phyloP scores from a whole-genome alignment of 306 rosid genomes.

The Prunus fruticosa region DNA sequence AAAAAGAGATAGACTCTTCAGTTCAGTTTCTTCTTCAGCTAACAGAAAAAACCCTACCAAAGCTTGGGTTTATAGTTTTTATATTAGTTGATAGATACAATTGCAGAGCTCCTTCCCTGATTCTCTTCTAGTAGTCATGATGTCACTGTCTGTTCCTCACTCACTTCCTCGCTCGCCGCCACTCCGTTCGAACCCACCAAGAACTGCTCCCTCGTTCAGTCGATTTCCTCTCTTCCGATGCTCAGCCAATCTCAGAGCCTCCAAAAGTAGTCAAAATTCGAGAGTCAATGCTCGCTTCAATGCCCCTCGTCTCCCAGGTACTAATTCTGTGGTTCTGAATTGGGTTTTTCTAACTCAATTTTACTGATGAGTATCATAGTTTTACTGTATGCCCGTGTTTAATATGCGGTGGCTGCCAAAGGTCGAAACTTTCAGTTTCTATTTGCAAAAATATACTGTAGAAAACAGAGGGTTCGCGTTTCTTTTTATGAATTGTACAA shows the following conservation, averaged over 20 bases:
- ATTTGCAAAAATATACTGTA: not conserved
- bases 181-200: not conserved
- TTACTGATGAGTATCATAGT: not conserved
- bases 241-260: constrained; percentile 20
- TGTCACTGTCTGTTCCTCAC: constrained; percentile 27
- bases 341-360: not conserved
- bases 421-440: not conserved
- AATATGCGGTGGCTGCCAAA: not conserved
- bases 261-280: not conserved
- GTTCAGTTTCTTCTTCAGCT: not conserved
- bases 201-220: not conserved
- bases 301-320: constrained; percentile 6
- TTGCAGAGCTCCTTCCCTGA: not conserved
- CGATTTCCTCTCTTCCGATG: constrained; percentile 18
- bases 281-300: not conserved
- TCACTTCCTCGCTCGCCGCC: constrained; percentile 6
- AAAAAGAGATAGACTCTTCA: too few relatives aligned
- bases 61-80: not conserved
- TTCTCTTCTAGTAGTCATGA: not conserved
- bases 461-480: not conserved
- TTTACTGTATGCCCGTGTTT: not conserved
- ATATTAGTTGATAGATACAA: not conserved
- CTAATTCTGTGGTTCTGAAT: not conserved
- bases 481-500: not conserved
- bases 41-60: not conserved